Conservation (phyloP, 2,329 filamentous ascomycete genomes). For the Neofusicoccum sp. region DNA sequence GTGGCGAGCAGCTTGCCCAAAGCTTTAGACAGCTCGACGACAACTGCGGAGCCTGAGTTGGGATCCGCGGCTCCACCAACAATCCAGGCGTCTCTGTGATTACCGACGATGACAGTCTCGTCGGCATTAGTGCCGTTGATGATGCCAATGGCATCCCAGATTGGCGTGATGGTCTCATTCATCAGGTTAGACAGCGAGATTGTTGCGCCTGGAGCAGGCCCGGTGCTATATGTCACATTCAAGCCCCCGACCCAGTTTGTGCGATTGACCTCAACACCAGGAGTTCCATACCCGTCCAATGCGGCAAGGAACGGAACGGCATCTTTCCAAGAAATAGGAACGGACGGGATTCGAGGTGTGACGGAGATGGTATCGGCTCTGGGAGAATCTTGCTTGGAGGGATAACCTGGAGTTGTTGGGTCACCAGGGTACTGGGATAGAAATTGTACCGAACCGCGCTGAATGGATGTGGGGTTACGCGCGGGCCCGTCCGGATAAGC, state of each 20-base stretch:
- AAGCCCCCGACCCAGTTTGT: conserved; percentile 39
- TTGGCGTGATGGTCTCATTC: conserved; percentile 74
- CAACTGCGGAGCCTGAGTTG: conserved; percentile 50
- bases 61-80: conserved; percentile 54
- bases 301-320: conserved; percentile 77
- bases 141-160: conserved; percentile 74
- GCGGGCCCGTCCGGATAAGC: conserved; percentile 46
- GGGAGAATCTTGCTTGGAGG: conserved; percentile 76
- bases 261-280: conserved; percentile 41
- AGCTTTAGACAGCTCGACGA: conserved; percentile 51
- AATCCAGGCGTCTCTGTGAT: conserved; percentile 57
- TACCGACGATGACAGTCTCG: conserved; percentile 55
- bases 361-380: conserved; percentile 63
- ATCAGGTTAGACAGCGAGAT: conserved; percentile 63
- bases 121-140: conserved; percentile 63
- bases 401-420: conserved; percentile 59
- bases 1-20: conserved; percentile 47
- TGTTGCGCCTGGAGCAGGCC: conserved; percentile 53
- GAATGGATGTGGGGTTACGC: conserved; percentile 46
- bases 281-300: conserved; percentile 77
- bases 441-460: conserved; percentile 56
- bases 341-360: conserved; percentile 76
- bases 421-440: conserved; percentile 55
- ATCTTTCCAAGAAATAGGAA: conserved; percentile 81
- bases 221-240: conserved; percentile 35